Base-by-base conservation (phyloP, 2,329 filamentous ascomycete species). In the Cytospora piceae region DNA sequence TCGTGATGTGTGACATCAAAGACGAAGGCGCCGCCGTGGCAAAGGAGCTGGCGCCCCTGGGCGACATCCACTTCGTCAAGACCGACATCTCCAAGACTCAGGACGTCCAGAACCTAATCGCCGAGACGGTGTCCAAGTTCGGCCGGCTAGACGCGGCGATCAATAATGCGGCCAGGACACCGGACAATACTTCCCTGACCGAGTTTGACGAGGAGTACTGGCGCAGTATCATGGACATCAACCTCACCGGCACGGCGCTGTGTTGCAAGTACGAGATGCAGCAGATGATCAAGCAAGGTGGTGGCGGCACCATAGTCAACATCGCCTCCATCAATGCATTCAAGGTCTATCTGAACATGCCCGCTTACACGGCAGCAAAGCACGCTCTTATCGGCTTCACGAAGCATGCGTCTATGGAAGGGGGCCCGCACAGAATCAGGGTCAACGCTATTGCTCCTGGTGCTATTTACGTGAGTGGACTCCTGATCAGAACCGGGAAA, bases 1-100 rank as follows among this genome's bases (percentile, higher is more conserved):
- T 78, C 32, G 71, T 73, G 56, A 68, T 77, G 61, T 74, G 75
- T 70, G 76, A 78, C 68, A 66, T 77, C 65, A 58, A 58, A 14
- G 34, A 58, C 1, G n/a, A 37, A 8, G 34, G 24, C 6, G 17
- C 20, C 11, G 37, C 24, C 24, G 27, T 29, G 37, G 34, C 34
- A 5, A 29, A 58, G 56, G 12, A 46, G 29, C 37, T 58, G 22
- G 37, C 37, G 5, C 15, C 22, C 24, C 22, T 58, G 46, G 46
- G 46, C 46, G 46, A 49, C n/a, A 24, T 49, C 46, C 46, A 49
- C 46, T 49, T 22, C n/a, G 46, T 49, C 46, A 49, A 24, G n/a
- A 8, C 46, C n/a, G 46, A 49, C 11, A 49, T 49, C n/a, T 49
- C 46, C 46, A 49, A 49, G 46, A 4, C 46, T 24, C n/a, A 49